Percentiles rank a stretch among this genome's conserved stretches.
These are phyloP conservation scores for Phaseolus lunatus DNA, from an alignment of 306 rosid genomes.

Conservation along the genomic window DNA sequence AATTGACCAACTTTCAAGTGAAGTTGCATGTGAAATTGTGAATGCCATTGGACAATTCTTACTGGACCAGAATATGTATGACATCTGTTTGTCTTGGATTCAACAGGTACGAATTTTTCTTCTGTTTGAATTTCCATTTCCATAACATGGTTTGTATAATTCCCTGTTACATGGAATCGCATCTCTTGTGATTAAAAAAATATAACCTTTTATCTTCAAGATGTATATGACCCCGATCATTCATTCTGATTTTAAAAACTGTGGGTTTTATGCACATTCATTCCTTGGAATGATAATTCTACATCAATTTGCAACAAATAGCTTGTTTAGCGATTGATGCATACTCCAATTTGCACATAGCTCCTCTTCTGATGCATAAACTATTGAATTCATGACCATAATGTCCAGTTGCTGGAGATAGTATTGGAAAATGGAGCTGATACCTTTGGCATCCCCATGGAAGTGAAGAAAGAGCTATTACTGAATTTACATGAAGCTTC, in stretches of 20 bases:
- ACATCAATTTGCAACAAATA: neutral
- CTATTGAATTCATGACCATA: constrained; percentile 17
- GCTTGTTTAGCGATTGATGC: constrained; percentile 26
- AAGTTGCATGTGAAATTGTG: constrained; percentile 74
- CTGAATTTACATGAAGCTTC: constrained; percentile 89
- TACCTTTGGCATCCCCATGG: constrained; percentile 76
- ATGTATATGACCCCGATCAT: constrained; percentile 1
- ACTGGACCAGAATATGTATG: constrained; percentile 78
- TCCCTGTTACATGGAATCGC: neutral
- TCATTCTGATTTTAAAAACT: neutral
- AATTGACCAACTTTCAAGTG: constrained; percentile 78
- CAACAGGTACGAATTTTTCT: constrained; percentile 72
- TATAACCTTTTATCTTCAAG: constrained; percentile 21
- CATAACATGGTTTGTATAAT: neutral
- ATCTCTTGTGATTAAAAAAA: neutral
- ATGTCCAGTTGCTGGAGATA: constrained; percentile 81
- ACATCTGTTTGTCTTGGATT: constrained; percentile 88
- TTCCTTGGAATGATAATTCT: neutral
- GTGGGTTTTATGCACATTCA: neutral
- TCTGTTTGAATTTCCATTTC: neutral
- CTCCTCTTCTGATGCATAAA: constrained; percentile 21
- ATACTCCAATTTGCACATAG: neutral
- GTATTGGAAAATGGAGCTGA: constrained; percentile 80
- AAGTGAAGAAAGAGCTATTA: constrained; percentile 78
- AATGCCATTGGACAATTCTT: constrained; percentile 80